These are phyloP conservation scores for Boletus patriciae DNA, from an alignment of 768 basidiomycete species.

Conservation along the genomic window DNA sequence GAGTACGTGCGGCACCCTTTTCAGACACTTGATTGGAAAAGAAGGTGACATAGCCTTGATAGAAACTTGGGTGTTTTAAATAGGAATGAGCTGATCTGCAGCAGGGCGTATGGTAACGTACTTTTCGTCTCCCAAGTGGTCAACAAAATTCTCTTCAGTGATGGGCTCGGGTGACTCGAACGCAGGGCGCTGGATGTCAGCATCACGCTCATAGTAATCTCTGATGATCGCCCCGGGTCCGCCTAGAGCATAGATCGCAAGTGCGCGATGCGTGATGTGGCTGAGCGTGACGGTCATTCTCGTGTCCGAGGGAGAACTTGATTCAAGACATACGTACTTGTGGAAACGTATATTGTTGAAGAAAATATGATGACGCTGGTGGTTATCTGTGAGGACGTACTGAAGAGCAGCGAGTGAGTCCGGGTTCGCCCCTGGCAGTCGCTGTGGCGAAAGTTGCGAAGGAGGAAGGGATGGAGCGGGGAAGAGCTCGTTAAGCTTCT, in stretches of 20 bases:
- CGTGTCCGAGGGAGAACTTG: not conserved
- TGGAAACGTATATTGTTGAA: slow-evolving; percentile 48
- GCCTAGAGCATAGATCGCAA: slow-evolving; percentile 32
- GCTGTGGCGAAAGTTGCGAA: slow-evolving; percentile 26
- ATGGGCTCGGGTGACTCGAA: slow-evolving; percentile 29
- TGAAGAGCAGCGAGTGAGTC: slow-evolving; percentile 26
- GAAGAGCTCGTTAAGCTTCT: slow-evolving; percentile 24
- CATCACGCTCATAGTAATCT: slow-evolving; percentile 28
- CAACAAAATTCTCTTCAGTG: slow-evolving; percentile 22
- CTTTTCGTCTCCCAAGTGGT: slow-evolving; percentile 28
- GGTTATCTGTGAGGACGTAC: slow-evolving; percentile 48
- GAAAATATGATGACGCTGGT: slow-evolving; percentile 49
- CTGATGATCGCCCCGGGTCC: slow-evolving; percentile 24
- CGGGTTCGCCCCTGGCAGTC: slow-evolving; percentile 25
- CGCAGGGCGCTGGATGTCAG: slow-evolving; percentile 18
- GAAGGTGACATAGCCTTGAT: slow-evolving; percentile 28
- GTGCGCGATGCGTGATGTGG: slow-evolving; percentile 31
- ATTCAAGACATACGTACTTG: slow-evolving; percentile 45
- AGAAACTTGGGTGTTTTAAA: slow-evolving; percentile 25
- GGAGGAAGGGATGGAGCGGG: slow-evolving; percentile 28
- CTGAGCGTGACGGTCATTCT: slow-evolving; percentile 7
- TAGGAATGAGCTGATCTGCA: too few relatives aligned
- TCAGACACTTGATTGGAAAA: slow-evolving; percentile 19
- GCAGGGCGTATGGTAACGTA: too few relatives aligned
- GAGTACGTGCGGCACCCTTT: slow-evolving; percentile 13